phyloP scores from a whole-genome alignment of 805 yeast genomes.

The Kodamaea neixiangensis region DNA sequence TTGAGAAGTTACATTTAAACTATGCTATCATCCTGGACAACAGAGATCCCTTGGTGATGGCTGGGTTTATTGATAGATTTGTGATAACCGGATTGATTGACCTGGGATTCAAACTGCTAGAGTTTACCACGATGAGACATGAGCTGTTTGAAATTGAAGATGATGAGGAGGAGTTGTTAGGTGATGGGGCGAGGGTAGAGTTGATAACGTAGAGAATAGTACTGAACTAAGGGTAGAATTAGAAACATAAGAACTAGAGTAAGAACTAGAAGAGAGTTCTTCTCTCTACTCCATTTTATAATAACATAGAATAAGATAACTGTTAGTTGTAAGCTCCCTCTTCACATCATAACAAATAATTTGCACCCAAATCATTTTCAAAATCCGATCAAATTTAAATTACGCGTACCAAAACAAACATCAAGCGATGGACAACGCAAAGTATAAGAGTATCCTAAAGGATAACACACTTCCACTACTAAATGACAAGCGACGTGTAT shows the following conservation, averaged over 20 bases:
- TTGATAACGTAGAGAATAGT: constrained; percentile 29
- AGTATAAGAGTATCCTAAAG: constrained; percentile 23
- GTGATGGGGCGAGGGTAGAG: constrained; percentile 24
- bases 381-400: background rate
- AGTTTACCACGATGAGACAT: constrained; percentile 14
- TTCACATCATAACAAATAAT: background rate
- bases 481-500: constrained; percentile 53
- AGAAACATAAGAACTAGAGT: too few species aligned
- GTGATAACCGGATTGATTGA: constrained; percentile 32
- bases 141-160: constrained; percentile 27
- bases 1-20: constrained; percentile 41
- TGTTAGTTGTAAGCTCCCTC: too few species aligned
- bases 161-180: constrained; percentile 1
- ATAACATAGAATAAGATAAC: too few species aligned
- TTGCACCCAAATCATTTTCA: background rate
- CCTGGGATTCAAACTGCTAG: constrained; percentile 24
- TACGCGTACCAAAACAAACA: constrained; percentile 5
- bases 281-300: background rate
- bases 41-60: constrained; percentile 18
- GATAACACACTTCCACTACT: constrained; percentile 25
- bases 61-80: constrained; percentile 43
- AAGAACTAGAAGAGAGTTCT: background rate
- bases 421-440: constrained; percentile 9
- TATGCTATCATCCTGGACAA: constrained; percentile 30
- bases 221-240: too few species aligned